Percentiles rank a stretch among this genome's conserved stretches.
Conservation (phyloP, 2,329 filamentous ascomycete species). For the Tolypocladium amazonense region DNA sequence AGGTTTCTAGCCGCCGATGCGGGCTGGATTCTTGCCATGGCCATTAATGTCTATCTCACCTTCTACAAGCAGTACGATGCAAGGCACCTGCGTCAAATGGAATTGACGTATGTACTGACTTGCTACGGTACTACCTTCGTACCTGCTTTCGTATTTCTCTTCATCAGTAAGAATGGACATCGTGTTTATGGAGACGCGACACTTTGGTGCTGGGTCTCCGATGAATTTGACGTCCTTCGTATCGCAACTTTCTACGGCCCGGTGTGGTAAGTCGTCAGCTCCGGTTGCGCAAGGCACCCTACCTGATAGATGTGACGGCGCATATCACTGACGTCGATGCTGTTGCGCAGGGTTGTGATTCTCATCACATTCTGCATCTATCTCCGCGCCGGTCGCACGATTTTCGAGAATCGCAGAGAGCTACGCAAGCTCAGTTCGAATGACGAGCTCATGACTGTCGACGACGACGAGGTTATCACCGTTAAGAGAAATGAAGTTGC, state of each 20-base stretch:
- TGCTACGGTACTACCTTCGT: conserved; percentile 63
- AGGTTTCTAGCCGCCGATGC: conserved; percentile 67
- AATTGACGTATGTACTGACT: conserved; percentile 52
- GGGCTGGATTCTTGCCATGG: conserved; percentile 67
- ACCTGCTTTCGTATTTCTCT: conserved; percentile 52
- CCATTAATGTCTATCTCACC: conserved; percentile 66
- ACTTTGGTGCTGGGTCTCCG: conserved; percentile 66
- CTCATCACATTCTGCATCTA: conserved; percentile 10
- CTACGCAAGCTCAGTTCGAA: conserved; percentile 25
- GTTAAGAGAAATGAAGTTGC: neutral
- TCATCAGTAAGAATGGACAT: conserved; percentile 38
- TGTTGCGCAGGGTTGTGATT: conserved; percentile 5
- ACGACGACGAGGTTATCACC: neutral
- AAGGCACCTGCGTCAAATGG: conserved; percentile 48
- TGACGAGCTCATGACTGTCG: neutral
- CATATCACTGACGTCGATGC: no score
- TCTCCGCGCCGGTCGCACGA: conserved; percentile 46
- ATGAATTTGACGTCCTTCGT: conserved; percentile 53
- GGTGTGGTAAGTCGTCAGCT: conserved; percentile 30
- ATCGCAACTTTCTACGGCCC: conserved; percentile 61
- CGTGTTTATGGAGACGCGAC: conserved; percentile 59
- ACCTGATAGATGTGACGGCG: neutral
- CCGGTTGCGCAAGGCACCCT: neutral
- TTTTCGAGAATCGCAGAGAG: conserved; percentile 49
- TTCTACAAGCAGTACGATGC: conserved; percentile 61